Base-by-base conservation (phyloP, 305 asterid genomes). In the Fraxinus xanthoxyloides region DNA sequence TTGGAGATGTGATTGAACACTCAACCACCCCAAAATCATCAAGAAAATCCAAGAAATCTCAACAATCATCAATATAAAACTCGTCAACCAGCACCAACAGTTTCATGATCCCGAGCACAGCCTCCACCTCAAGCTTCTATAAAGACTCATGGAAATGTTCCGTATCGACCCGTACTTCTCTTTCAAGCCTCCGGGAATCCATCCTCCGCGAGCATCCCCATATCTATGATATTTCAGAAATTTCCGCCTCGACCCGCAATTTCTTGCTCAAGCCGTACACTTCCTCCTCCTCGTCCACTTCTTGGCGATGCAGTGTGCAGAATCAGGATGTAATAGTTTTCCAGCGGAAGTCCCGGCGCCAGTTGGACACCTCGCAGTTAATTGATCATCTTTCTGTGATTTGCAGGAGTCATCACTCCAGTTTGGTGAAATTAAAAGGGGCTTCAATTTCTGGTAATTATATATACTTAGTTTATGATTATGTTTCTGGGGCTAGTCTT, bases 391-490 rank as follows among this genome's bases (percentile, higher is more conserved):
- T 95, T 12, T 79, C 93, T 9, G 77, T 90, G 48, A 92, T 94
- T 36, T 91, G 97, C 88, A 86, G 81, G 75, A 88, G 97, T 72
- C 97, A 94, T 46, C 99, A 95, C 77, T 92, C 99, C 43, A 95
- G 98, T 79, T 87, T 95, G 84, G 89, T 94, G 12, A 89, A 81
- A 72, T 80, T 94, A 31, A 91, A 86, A 76, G 98, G 99, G 7
- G 97, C 95, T 28, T 90, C 98, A 0, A 85, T 92, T 65, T 92
- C 97, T 46, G 97, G 90, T 74, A 90, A 86, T 72, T 90, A 89
- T 63, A 84, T 91, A 23, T 94, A 93, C 72, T 77, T 93, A 75
- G 97, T 94, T 4, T 95, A 95, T 65, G 99, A 92, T 7, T 93
- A 89, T 30, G 79, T 90, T 21, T 75, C 79, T 1, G 98, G 99